phyloP scores from a whole-genome alignment of 257 asterid genomes.

The Plectranthus barbatus region DNA sequence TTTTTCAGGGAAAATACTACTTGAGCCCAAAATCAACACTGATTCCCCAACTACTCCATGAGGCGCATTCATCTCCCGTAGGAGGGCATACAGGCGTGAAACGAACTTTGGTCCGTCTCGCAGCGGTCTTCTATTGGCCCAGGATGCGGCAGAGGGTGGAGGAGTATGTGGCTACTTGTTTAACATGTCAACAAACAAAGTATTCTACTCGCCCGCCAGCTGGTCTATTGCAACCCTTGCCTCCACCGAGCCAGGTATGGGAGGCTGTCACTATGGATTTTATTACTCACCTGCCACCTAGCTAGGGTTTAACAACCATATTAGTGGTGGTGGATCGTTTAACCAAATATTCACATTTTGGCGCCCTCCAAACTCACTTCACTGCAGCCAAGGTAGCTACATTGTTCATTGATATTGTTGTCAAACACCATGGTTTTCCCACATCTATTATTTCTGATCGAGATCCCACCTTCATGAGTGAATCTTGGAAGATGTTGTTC shows the following conservation, averaged over 20 bases:
- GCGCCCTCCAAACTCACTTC: not conserved
- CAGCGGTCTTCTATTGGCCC: not conserved
- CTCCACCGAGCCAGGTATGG: not conserved
- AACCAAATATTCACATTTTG: not conserved
- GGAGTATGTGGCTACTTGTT: not conserved
- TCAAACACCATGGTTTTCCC: not conserved
- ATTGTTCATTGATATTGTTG: not conserved
- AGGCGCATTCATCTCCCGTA: not conserved
- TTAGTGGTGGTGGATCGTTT: not conserved
- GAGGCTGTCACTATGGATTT: not conserved
- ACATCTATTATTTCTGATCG: not conserved
- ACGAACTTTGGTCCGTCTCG: not conserved
- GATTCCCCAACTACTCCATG: not conserved
- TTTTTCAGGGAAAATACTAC: too few relatives aligned
- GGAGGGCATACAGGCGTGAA: not conserved
- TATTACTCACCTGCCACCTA: not conserved
- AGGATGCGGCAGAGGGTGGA: not conserved
- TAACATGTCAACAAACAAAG: not conserved
- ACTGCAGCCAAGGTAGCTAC: not conserved
- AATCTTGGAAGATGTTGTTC: not conserved
- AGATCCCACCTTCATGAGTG: not conserved
- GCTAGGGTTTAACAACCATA: not conserved
- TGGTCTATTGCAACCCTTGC: not conserved
- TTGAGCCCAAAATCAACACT: too few relatives aligned
- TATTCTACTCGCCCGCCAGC: not conserved